A percentile compares a stretch with the other conserved stretches of the same genome.
Conservation (phyloP, 495 filamentous ascomycete species). For the Annulohypoxylon maeteangense region DNA sequence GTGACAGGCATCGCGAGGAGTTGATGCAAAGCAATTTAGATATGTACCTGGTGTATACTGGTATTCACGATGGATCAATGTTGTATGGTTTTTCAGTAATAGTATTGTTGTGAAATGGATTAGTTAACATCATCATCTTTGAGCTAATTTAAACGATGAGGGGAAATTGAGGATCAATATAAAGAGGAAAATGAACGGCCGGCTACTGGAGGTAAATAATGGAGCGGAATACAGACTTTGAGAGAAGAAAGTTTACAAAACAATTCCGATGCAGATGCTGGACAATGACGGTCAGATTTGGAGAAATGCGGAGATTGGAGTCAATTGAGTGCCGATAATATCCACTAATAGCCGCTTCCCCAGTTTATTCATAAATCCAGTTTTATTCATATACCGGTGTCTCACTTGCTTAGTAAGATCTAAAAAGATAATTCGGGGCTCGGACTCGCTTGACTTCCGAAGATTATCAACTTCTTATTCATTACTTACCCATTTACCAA, state of each 20-base stretch:
- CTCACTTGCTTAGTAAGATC: not conserved
- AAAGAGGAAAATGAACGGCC: slow-evolving; percentile 2
- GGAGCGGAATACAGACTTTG: slow-evolving; percentile 24
- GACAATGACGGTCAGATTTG: not conserved
- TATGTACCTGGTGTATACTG: too few relatives aligned
- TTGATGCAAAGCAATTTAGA: not conserved
- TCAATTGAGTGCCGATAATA: slow-evolving; percentile 23
- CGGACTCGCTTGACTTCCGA: not conserved
- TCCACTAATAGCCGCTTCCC: slow-evolving; percentile 40
- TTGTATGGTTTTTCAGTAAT: not conserved
- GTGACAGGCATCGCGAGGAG: slow-evolving; percentile 66
- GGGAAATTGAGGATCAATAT: slow-evolving; percentile 9
- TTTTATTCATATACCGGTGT: not conserved
- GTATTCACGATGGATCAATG: slow-evolving; percentile 19
- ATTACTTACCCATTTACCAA: not conserved
- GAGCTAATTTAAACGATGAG: not conserved
- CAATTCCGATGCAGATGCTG: slow-evolving; percentile 15
- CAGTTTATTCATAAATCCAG: not conserved
- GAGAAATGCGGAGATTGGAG: slow-evolving; percentile 32
- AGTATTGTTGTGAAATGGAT: not conserved
- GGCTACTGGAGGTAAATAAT: slow-evolving; percentile 40
- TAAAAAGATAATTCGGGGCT: too few relatives aligned
- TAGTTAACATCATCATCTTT: slow-evolving; percentile 8
- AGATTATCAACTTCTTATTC: not conserved
- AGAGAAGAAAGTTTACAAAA: slow-evolving; percentile 10